Evolutionary conservation across 2,329 filamentous ascomycete genomes (phyloP).

Genomic region (Pezicula rhizophila): DNA sequence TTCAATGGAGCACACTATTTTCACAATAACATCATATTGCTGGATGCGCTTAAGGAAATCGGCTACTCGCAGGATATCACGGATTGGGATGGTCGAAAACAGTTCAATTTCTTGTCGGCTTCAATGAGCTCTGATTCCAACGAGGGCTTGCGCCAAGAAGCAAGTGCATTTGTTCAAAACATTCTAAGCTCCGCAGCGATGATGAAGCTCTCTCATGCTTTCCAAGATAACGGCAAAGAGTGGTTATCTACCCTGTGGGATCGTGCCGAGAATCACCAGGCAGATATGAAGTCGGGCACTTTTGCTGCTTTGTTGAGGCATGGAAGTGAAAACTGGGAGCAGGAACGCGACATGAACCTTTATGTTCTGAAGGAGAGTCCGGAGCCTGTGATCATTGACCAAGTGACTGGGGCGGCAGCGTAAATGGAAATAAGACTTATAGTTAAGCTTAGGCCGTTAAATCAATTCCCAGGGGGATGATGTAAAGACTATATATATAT

Average conservation of each 20-base stretch:
- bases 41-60: conserved; percentile 24
- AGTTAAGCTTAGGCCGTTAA: too few relatives aligned
- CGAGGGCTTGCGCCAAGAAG: conserved; percentile 21
- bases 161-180: conserved; percentile 24
- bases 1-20: conserved; percentile 31
- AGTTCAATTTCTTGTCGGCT: conserved; percentile 26
- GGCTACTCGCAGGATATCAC: conserved; percentile 26
- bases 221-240: conserved; percentile 21
- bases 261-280: conserved; percentile 23
- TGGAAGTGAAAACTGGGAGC: conserved; percentile 16
- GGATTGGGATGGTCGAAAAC: conserved; percentile 25
- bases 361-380: conserved; percentile 4
- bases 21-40: conserved; percentile 26
- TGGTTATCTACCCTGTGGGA: conserved; percentile 30
- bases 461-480: too few relatives aligned
- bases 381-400: conserved; percentile 1
- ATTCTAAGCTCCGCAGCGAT: conserved; percentile 27
- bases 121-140: conserved; percentile 20
- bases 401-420: not conserved
- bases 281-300: conserved; percentile 25
- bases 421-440: too few relatives aligned
- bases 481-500: too few relatives aligned
- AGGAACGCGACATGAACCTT: conserved; percentile 1
- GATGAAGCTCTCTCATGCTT: conserved; percentile 30
- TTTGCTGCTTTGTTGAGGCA: conserved; percentile 27